Base-by-base conservation (phyloP, 805 yeast species). In the Metschnikowia gruessii region DNA sequence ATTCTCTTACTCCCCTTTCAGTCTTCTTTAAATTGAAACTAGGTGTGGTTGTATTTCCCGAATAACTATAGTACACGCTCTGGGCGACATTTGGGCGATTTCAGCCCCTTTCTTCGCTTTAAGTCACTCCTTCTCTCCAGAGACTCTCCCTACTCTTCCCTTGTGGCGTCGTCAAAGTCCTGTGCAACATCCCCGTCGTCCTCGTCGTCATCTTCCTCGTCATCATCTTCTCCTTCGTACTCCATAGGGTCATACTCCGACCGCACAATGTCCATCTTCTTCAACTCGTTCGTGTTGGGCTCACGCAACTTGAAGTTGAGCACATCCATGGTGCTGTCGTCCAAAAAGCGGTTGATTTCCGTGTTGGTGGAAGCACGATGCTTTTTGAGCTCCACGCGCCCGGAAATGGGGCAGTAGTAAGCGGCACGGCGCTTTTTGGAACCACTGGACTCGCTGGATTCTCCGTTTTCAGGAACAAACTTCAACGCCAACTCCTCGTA, bases 361-460 rank as follows among this genome's bases (percentile, higher is more conserved):
- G 68, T 58, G 54, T 72, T 77, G 39, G 80, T 74, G 32, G 80
- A 83, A 12, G 89, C 80, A 65, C 97, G 81, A 63, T 95, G 82
- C 62, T 92, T 85, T 70, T 87, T 89, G 61, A 94, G 79, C 54
- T 85, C 94, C 36, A 88, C 76, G 56, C 84, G 82, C 30, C 91
- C 89, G 12, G 78, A 71, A 15, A 92, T 70, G 8, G 97, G 96
- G 49, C 85, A 80, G 62, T 85, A 94, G 56, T 76, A 79, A 3
- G 89, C 95, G 8, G 79, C 73, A 21, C 72, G 68, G 28, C 79
- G 66, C 39, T 77, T 78, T 42, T 72, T 75, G 6, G 53, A 12
- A 24, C 38, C 50, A 3, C 36, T 3, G 13, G 50, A 50, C 22
- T 17, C 39, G 24, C 15, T 24, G 4, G 10, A 16, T 13, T 15